Percentiles rank a stretch among this genome's conserved stretches.
phyloP scores from a whole-genome alignment of 345 rosid species.

The Moricandia moricandioides region DNA sequence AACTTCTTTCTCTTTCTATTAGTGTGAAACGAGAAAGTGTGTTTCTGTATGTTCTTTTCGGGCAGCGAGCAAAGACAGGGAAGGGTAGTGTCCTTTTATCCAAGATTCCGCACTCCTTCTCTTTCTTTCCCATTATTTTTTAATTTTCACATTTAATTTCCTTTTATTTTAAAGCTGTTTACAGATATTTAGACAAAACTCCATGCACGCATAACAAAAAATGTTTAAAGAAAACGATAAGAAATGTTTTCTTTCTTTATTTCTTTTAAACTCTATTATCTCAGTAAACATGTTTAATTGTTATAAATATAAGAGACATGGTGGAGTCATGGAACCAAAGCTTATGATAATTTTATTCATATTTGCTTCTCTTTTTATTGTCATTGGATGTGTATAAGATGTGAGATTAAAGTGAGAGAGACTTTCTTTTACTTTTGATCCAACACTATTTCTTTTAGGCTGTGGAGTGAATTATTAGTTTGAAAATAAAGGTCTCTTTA shows the following conservation, averaged over 20 bases:
- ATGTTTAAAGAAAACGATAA: not conserved
- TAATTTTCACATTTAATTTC: constrained; percentile 21
- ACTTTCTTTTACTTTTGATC: constrained; percentile 15
- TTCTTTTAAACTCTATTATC: not conserved
- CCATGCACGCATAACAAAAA: constrained; percentile 30
- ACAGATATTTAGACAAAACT: constrained; percentile 29
- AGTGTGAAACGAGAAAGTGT: constrained; percentile 33
- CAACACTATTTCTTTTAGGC: constrained; percentile 4
- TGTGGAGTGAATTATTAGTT: constrained; percentile 18
- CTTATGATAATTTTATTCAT: not conserved
- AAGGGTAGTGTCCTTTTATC: constrained; percentile 48
- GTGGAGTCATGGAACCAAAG: not conserved
- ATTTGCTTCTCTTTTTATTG: not conserved
- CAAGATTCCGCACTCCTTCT: constrained; percentile 42
- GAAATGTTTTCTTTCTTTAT: constrained; percentile 14
- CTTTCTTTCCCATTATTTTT: constrained; percentile 1
- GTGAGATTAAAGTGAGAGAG: constrained; percentile 8
- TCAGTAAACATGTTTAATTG: constrained; percentile 3
- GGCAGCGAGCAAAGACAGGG: constrained; percentile 33
- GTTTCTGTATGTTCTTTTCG: constrained; percentile 31
- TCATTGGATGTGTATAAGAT: not conserved
- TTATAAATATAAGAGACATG: not conserved
- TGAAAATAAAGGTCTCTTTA: not conserved
- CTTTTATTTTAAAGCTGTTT: constrained; percentile 26
- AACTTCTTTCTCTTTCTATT: constrained; percentile 23